Percentiles rank a stretch among this genome's conserved stretches.
Evolutionary conservation across 1,139 yeast species (phyloP).

Genomic region (Yamadazyma spencermartinsiae): DNA sequence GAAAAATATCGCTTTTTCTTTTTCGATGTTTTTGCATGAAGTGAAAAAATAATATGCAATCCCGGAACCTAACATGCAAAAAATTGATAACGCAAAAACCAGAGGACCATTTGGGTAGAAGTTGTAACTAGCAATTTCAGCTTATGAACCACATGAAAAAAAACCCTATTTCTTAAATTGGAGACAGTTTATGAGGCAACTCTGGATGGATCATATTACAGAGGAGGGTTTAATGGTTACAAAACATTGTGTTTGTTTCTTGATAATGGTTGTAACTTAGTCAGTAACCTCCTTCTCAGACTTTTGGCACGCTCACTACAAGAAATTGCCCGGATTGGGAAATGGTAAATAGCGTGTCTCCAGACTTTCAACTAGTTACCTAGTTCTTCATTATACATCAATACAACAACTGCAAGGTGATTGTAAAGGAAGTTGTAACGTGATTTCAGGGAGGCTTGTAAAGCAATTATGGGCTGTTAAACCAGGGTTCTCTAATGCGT

Average conservation of each 20-base stretch:
- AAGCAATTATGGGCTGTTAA: too few species aligned
- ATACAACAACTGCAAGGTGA: not conserved
- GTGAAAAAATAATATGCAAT: not conserved
- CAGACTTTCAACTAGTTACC: not conserved
- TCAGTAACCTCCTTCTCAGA: not conserved
- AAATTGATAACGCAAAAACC: not conserved
- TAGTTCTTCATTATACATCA: not conserved
- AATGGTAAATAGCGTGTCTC: not conserved
- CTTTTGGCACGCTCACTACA: not conserved
- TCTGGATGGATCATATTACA: too few species aligned
- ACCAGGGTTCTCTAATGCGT: too few species aligned
- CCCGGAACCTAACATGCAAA: not conserved
- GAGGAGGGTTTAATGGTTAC: not conserved
- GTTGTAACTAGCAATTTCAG: not conserved
- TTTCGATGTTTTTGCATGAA: not conserved
- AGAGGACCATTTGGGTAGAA: not conserved
- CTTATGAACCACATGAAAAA: not conserved
- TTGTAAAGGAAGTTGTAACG: not conserved
- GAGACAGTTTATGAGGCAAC: not conserved
- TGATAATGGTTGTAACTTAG: constrained; percentile 3
- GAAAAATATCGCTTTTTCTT: not conserved
- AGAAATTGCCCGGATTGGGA: not conserved
- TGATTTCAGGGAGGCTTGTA: too few species aligned
- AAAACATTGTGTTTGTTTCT: not conserved
- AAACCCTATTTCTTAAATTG: not conserved